phyloP scores from a whole-genome alignment of 768 basidiomycete species.

The Ramaria sp. region DNA sequence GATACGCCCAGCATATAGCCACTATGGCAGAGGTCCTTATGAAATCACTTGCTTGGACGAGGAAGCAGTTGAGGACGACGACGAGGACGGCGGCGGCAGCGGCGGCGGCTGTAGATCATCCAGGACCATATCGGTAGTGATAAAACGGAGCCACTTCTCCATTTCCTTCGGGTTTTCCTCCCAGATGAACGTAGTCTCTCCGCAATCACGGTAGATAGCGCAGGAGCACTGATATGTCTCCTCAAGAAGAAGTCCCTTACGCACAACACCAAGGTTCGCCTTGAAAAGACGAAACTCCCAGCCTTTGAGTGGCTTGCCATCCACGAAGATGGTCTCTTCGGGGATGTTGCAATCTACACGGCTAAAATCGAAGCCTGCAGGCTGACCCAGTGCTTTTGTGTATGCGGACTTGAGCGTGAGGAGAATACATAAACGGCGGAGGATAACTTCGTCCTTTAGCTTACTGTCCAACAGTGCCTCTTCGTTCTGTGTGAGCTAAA shows the following conservation, averaged over 20 bases:
- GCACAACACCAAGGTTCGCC: conserved; percentile 57
- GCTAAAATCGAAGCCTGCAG: conserved; percentile 69
- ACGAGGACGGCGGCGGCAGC: too few species aligned
- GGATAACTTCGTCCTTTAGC: conserved; percentile 48
- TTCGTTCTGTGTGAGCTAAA: conserved; percentile 42
- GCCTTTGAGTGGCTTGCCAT: conserved; percentile 56
- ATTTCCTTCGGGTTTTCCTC: conserved; percentile 54
- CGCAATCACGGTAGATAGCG: conserved; percentile 63
- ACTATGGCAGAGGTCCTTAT: too few species aligned
- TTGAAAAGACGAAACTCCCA: conserved; percentile 85
- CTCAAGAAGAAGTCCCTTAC: conserved; percentile 41
- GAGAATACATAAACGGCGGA: conserved; percentile 67
- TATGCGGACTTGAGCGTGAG: conserved; percentile 75
- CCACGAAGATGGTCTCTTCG: conserved; percentile 48
- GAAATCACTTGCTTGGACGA: too few species aligned
- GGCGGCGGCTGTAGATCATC: not conserved
- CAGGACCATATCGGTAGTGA: conserved; percentile 72
- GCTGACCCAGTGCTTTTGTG: conserved; percentile 75
- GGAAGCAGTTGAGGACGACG: too few species aligned
- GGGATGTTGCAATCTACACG: conserved; percentile 75
- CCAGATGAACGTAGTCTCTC: conserved; percentile 61
- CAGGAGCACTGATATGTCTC: conserved; percentile 70
- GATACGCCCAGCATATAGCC: too few species aligned
- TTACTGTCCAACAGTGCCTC: conserved; percentile 39
- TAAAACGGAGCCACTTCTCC: conserved; percentile 75